These are phyloP conservation scores for Metschnikowia drakensbergensis DNA, from an alignment of 805 yeast genomes.

Conservation along the genomic window DNA sequence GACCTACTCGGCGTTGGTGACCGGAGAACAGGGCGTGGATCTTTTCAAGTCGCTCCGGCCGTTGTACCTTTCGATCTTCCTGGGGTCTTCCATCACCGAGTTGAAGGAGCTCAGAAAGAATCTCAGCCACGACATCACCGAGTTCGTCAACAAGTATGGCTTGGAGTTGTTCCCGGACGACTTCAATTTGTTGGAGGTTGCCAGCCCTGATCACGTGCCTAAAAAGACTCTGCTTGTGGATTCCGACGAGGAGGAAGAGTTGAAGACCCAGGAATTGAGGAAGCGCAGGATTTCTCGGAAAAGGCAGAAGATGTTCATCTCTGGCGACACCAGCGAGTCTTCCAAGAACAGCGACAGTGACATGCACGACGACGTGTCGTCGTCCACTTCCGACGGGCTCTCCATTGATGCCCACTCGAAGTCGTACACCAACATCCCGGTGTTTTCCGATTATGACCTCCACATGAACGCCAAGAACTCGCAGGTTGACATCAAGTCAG, in stretches of 20 bases:
- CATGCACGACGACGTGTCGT: constrained; percentile 22
- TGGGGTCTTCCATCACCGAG: constrained; percentile 53
- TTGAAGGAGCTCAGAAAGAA: constrained; percentile 59
- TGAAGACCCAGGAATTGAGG: constrained; percentile 45
- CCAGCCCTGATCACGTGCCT: constrained; percentile 32
- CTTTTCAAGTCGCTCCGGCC: constrained; percentile 80
- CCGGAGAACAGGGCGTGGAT: constrained; percentile 94
- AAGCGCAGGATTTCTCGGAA: constrained; percentile 37
- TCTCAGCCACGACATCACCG: constrained; percentile 71
- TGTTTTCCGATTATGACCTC: constrained; percentile 50
- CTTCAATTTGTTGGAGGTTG: constrained; percentile 55
- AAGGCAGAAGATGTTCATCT: constrained; percentile 17
- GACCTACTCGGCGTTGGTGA: constrained; percentile 84
- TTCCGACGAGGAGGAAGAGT: constrained; percentile 50
- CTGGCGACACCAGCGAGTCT: constrained; percentile 6
- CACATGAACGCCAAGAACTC: constrained; percentile 26
- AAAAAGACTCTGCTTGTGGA: constrained; percentile 22
- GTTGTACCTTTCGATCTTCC: constrained; percentile 58
- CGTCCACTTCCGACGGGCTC: constrained; percentile 54
- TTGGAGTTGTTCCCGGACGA: constrained; percentile 80
- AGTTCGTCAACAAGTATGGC: constrained; percentile 73
- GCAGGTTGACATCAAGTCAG: constrained; percentile 14
- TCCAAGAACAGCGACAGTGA: constrained; percentile 18
- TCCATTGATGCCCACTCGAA: constrained; percentile 56
- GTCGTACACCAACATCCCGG: constrained; percentile 61